phyloP scores from a whole-genome alignment of 202 grass and related monocot species.

The Carex arenaria region DNA sequence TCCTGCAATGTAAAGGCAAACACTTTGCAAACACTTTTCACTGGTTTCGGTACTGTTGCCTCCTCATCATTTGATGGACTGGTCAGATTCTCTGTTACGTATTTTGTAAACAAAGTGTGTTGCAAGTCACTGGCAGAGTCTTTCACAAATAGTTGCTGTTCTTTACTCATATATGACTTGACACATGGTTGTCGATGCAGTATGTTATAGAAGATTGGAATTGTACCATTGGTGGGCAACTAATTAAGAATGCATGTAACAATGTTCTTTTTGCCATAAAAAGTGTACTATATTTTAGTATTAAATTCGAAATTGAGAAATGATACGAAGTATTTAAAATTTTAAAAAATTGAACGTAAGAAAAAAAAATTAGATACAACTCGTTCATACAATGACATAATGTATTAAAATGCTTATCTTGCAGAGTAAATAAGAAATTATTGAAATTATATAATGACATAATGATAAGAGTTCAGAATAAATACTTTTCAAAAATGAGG shows the following conservation, averaged over 20 bases:
- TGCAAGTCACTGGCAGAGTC: not conserved
- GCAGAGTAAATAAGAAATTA: too few species aligned
- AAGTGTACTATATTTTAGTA: too few species aligned
- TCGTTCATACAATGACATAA: too few species aligned
- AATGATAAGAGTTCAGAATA: too few species aligned
- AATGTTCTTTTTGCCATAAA: not conserved
- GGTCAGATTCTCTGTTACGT: not conserved
- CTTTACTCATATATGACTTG: not conserved
- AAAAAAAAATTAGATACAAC: too few species aligned
- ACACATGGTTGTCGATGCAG: not conserved
- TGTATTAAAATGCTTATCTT: too few species aligned
- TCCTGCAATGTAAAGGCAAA: not conserved
- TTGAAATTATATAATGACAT: too few species aligned
- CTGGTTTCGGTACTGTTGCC: slow-evolving; percentile 6
- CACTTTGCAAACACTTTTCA: slow-evolving; percentile 6
- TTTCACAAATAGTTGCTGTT: not conserved
- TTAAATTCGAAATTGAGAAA: too few species aligned
- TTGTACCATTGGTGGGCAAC: not conserved
- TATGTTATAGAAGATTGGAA: not conserved
- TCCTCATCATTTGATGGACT: not conserved
- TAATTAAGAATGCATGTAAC: not conserved
- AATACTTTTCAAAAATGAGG: too few species aligned
- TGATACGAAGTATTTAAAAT: too few species aligned
- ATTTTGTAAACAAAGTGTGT: not conserved
- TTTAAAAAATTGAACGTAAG: too few species aligned